Evolutionary conservation across 2,329 filamentous ascomycete species (phyloP).

Genomic region (Nigrograna mackinnonii): DNA sequence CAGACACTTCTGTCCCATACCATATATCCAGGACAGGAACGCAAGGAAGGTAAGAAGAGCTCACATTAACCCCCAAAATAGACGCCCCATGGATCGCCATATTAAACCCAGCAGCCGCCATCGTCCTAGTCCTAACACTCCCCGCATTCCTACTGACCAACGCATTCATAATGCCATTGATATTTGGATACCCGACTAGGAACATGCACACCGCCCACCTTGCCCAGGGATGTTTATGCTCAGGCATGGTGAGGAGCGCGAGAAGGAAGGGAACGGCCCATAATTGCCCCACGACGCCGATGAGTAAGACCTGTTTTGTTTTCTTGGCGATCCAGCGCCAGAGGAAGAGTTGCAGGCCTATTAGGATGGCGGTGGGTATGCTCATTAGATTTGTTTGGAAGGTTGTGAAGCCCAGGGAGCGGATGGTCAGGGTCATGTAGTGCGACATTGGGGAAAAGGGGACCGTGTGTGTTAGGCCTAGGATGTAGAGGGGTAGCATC

Average conservation of each 20-base stretch:
- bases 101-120: too few species aligned
- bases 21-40: too few species aligned
- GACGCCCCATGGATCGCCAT: too few species aligned
- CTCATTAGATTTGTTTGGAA: constrained; percentile 65
- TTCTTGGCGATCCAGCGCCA: not conserved
- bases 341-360: not conserved
- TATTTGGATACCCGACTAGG: not conserved
- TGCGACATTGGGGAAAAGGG: constrained; percentile 10
- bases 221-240: not conserved
- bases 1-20: too few species aligned
- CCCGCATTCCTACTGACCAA: constrained; percentile 3
- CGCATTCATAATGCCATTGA: not conserved
- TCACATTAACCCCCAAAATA: too few species aligned
- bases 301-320: not conserved
- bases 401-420: constrained; percentile 61
- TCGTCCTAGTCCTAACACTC: too few species aligned
- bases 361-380: constrained; percentile 51
- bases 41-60: too few species aligned
- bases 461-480: not conserved
- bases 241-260: not conserved
- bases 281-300: constrained; percentile 25
- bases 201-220: not conserved
- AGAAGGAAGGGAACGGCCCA: not conserved
- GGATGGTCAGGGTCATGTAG: constrained; percentile 59
- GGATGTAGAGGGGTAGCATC: too few species aligned